Evolutionary conservation across 352 stramenopile species (phyloP).

Genomic region (Globisporangium spiculum): DNA sequence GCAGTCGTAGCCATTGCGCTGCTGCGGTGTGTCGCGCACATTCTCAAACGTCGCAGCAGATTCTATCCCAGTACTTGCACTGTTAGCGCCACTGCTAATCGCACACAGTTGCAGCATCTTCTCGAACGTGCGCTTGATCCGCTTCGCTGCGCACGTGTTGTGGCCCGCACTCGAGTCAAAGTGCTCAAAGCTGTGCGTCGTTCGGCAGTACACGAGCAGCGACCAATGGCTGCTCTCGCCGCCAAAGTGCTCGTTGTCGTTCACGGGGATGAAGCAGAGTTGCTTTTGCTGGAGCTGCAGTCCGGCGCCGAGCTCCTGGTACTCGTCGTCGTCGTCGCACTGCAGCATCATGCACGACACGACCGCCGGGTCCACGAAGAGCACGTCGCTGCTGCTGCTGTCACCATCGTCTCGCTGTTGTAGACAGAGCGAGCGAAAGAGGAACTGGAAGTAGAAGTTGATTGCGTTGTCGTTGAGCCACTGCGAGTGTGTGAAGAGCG

Average conservation of each 20-base stretch:
- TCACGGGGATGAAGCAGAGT: slow-evolving; percentile 69
- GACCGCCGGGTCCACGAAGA: slow-evolving; percentile 76
- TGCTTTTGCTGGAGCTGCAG: slow-evolving; percentile 33
- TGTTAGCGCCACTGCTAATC: not conserved
- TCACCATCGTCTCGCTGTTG: not conserved
- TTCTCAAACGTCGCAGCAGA: slow-evolving; percentile 22
- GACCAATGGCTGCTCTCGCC: slow-evolving; percentile 74
- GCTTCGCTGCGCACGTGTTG: slow-evolving; percentile 50
- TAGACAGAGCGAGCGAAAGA: slow-evolving; percentile 43
- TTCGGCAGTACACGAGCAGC: slow-evolving; percentile 45
- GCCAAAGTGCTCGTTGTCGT: slow-evolving; percentile 57
- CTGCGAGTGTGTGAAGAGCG: slow-evolving; percentile 48
- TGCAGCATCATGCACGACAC: slow-evolving; percentile 81
- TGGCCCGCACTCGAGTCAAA: slow-evolving; percentile 71
- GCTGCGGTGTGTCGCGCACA: slow-evolving; percentile 48
- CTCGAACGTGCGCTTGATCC: slow-evolving; percentile 41
- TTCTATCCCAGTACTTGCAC: no score
- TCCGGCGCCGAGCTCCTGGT: slow-evolving; percentile 47
- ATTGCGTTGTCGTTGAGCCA: slow-evolving; percentile 86
- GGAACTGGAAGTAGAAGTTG: slow-evolving; percentile 81
- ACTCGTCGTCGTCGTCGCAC: slow-evolving; percentile 82
- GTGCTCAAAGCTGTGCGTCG: slow-evolving; percentile 39
- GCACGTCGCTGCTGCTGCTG: slow-evolving; percentile 20
- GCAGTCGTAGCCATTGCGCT: slow-evolving; percentile 79
- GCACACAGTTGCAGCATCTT: slow-evolving; percentile 28